These are phyloP conservation scores for Panus rudis DNA, from an alignment of 768 basidiomycete genomes.

Conservation along the genomic window DNA sequence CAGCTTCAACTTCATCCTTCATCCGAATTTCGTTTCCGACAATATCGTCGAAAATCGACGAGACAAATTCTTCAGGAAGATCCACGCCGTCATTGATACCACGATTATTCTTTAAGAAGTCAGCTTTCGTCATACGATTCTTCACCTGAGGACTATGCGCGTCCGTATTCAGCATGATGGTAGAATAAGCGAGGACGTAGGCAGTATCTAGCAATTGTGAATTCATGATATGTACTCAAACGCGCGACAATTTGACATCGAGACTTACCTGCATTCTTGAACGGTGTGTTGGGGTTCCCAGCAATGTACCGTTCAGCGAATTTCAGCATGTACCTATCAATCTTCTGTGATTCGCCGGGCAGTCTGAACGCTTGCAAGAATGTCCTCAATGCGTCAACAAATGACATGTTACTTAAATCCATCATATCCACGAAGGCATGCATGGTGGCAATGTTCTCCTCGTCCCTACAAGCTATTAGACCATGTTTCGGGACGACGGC, in stretches of 20 bases:
- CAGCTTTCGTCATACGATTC: slow-evolving; percentile 85
- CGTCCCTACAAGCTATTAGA: slow-evolving; percentile 50
- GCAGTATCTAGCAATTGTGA: slow-evolving; percentile 52
- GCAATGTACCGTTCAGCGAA: slow-evolving; percentile 96
- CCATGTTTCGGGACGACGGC: not conserved
- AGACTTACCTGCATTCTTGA: slow-evolving; percentile 90
- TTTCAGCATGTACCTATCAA: slow-evolving; percentile 98
- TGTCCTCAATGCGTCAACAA: slow-evolving; percentile 83
- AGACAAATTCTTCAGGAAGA: slow-evolving; percentile 80
- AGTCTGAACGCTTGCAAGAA: slow-evolving; percentile 96
- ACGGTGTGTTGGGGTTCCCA: slow-evolving; percentile 75
- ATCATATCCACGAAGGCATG: slow-evolving; percentile 94
- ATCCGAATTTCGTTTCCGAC: slow-evolving; percentile 90
- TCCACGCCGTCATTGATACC: slow-evolving; percentile 91
- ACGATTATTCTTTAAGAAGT: slow-evolving; percentile 92
- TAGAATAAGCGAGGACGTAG: slow-evolving; percentile 92
- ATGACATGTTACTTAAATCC: slow-evolving; percentile 74
- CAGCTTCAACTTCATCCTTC: slow-evolving; percentile 91
- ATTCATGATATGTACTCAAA: not conserved
- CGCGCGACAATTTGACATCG: not conserved
- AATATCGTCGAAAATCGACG: slow-evolving; percentile 84
- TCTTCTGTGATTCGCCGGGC: slow-evolving; percentile 96
- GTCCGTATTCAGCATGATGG: slow-evolving; percentile 95
- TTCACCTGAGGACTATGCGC: slow-evolving; percentile 94
- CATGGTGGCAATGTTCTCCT: slow-evolving; percentile 88